These are phyloP conservation scores for Stenogyne calaminthoides DNA, from an alignment of 305 asterid species.

Conservation along the genomic window DNA sequence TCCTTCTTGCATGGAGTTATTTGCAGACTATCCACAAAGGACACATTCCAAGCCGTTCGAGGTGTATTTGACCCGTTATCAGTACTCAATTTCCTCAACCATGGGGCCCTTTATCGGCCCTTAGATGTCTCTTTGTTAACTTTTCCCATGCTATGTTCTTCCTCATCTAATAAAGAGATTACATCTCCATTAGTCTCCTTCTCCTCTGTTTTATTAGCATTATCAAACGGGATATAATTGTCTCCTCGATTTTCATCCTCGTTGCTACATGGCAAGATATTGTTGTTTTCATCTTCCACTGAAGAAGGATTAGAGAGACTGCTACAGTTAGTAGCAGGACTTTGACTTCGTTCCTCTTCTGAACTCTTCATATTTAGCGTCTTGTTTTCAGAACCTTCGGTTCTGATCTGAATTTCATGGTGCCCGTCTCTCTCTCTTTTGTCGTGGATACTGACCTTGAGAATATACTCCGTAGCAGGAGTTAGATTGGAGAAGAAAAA, in stretches of 20 bases:
- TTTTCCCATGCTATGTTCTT: constrained; percentile 41
- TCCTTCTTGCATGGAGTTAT: constrained; percentile 70
- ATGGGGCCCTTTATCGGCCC: constrained; percentile 28
- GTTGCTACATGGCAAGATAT: constrained; percentile 43
- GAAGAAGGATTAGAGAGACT: constrained; percentile 83
- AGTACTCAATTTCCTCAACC: constrained; percentile 51
- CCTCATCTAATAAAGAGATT: constrained; percentile 47
- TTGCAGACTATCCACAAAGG: constrained; percentile 44
- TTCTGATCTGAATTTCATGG: constrained; percentile 48
- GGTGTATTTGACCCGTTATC: constrained; percentile 52
- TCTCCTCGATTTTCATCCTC: constrained; percentile 50
- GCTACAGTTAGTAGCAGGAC: constrained; percentile 71
- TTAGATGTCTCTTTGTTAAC: constrained; percentile 34
- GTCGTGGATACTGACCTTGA: constrained; percentile 55
- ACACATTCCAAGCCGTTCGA: constrained; percentile 48
- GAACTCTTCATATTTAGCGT: constrained; percentile 33
- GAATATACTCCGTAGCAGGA: constrained; percentile 57
- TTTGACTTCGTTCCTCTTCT: constrained; percentile 61
- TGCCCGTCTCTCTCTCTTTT: constrained; percentile 44
- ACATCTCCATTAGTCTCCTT: constrained; percentile 37
- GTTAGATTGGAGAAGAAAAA: constrained; percentile 55
- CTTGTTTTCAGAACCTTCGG: constrained; percentile 41
- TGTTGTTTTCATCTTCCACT: constrained; percentile 74
- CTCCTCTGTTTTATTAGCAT: constrained; percentile 36
- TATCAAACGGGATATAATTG: constrained; percentile 38